Percentiles rank a stretch among this genome's conserved stretches.
Evolutionary conservation across 176 grass and related monocot species (phyloP).

Genomic region (Aegilops sharonensis): DNA sequence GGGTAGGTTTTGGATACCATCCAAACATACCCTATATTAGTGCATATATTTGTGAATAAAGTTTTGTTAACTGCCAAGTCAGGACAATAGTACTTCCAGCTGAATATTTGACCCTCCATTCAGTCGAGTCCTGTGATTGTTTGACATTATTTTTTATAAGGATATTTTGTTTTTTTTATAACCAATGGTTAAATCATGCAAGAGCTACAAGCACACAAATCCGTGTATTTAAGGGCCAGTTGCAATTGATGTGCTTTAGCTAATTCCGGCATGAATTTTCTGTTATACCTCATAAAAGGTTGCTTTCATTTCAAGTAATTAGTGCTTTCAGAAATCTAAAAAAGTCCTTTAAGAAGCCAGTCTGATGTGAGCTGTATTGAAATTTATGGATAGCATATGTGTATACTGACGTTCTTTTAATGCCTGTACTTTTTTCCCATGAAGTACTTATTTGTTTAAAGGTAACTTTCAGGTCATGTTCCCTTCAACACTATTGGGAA

Average conservation of each 20-base stretch:
- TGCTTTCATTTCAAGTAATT: conserved; percentile 1
- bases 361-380: not conserved
- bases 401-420: not conserved
- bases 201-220: not conserved
- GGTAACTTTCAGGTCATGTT: conserved; percentile 87
- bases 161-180: not conserved
- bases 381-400: not conserved
- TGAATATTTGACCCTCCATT: not conserved
- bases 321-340: not conserved
- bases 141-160: conserved; percentile 9
- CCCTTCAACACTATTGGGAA: conserved; percentile 93
- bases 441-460: conserved; percentile 31
- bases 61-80: not conserved
- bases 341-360: not conserved
- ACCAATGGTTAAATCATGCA: not conserved
- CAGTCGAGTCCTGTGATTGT: not conserved
- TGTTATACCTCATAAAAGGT: not conserved
- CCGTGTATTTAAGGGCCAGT: not conserved
- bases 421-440: not conserved
- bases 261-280: not conserved
- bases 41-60: not conserved
- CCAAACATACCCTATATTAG: too few relatives aligned
- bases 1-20: not conserved
- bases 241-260: not conserved
- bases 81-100: not conserved